Evolutionary conservation across 2,329 filamentous ascomycete genomes (phyloP).

Genomic region (Microcyclospora pomicola): DNA sequence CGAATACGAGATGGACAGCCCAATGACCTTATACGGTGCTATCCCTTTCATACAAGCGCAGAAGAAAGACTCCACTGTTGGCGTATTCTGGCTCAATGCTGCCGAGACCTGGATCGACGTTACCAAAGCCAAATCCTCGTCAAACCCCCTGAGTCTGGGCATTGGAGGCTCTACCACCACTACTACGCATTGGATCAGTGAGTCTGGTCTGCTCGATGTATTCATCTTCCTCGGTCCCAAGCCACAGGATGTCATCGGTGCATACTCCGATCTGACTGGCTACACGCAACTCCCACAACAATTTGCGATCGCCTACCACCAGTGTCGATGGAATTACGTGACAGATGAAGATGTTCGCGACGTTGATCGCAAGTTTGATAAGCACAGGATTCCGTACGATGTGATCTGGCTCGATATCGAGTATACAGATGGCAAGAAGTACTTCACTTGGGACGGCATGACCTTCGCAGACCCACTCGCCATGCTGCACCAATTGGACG

Average conservation of each 20-base stretch:
- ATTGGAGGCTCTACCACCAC: conserved; percentile 57
- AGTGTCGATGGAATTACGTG: conserved; percentile 98
- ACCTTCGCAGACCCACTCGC: conserved; percentile 73
- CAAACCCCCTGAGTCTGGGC: conserved; percentile 66
- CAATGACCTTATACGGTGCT: conserved; percentile 95
- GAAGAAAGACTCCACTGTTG: conserved; percentile 81
- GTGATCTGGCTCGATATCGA: conserved; percentile 98
- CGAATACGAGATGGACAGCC: conserved; percentile 91
- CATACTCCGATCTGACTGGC: conserved; percentile 81
- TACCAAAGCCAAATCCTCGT: conserved; percentile 58
- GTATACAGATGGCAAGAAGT: conserved; percentile 93
- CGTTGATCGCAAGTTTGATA: conserved; percentile 92
- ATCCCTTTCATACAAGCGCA: conserved; percentile 98
- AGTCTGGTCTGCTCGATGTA: conserved; percentile 75
- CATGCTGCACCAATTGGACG: conserved; percentile 80
- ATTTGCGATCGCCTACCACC: conserved; percentile 86
- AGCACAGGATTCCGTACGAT: conserved; percentile 89
- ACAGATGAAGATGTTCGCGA: conserved; percentile 95
- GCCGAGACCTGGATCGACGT: conserved; percentile 98
- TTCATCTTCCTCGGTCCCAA: conserved; percentile 90
- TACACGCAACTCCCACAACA: conserved; percentile 83
- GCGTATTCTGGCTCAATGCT: conserved; percentile 93
- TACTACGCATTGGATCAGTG: conserved; percentile 93
- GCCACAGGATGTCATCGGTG: conserved; percentile 65
- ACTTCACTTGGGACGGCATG: conserved; percentile 91